These are phyloP conservation scores for Trichoderma arundinaceum DNA, from an alignment of 2,329 filamentous ascomycete species.

Conservation along the genomic window DNA sequence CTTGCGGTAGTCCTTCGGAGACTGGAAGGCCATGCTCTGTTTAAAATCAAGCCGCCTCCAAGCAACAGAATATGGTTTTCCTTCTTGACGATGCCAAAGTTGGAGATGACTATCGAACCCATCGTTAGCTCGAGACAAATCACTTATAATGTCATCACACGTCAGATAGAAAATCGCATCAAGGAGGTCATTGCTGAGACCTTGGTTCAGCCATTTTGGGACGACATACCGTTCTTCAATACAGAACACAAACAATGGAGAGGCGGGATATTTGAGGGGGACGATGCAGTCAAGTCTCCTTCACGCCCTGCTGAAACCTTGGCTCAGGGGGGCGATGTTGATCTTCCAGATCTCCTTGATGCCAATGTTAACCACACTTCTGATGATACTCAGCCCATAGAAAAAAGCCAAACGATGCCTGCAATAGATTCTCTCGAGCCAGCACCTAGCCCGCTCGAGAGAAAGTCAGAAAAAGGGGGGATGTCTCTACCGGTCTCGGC, in stretches of 20 bases:
- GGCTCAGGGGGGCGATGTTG: slow-evolving; percentile 50
- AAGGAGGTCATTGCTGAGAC: slow-evolving; percentile 94
- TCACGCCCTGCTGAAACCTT: background rate
- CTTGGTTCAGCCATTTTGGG: slow-evolving; percentile 91
- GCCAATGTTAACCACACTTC: slow-evolving; percentile 49
- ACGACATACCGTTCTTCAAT: slow-evolving; percentile 88
- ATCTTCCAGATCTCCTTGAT: slow-evolving; percentile 54
- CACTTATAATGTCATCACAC: slow-evolving; percentile 88
- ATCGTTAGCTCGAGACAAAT: slow-evolving; percentile 96
- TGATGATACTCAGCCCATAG: slow-evolving; percentile 53
- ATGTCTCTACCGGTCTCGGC: slow-evolving; percentile 44
- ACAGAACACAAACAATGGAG: slow-evolving; percentile 79
- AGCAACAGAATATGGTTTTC: slow-evolving; percentile 97
- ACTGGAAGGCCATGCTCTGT: slow-evolving; percentile 80
- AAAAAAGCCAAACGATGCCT: slow-evolving; percentile 62
- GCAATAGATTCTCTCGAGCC: slow-evolving; percentile 46
- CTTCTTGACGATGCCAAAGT: slow-evolving; percentile 90
- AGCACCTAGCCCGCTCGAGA: slow-evolving; percentile 55
- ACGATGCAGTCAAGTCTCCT: slow-evolving; percentile 24
- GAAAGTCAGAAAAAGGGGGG: slow-evolving; percentile 52
- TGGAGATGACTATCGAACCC: slow-evolving; percentile 93
- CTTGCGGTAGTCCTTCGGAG: slow-evolving; percentile 84
- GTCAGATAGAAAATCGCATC: slow-evolving; percentile 93
- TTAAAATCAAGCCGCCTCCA: slow-evolving; percentile 91
- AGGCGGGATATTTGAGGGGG: slow-evolving; percentile 77